These are phyloP conservation scores for Theileria orientalis DNA, from an alignment of 169 alveolate genomes.

Conservation along the genomic window DNA sequence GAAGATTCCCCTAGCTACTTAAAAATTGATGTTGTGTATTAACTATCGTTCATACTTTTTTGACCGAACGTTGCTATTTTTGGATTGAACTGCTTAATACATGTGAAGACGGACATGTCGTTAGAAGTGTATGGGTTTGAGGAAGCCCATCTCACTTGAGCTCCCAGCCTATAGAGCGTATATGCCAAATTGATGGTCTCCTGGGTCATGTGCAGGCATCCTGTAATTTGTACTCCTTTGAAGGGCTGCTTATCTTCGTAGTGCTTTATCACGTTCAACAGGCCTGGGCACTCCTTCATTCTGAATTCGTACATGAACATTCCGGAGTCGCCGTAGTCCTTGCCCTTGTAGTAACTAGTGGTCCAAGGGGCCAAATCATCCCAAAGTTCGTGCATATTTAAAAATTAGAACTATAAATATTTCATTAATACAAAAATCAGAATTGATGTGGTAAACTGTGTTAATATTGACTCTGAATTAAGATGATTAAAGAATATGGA, in stretches of 20 bases:
- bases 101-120: no score
- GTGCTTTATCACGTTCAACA: conserved; percentile 89
- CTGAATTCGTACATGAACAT: conserved; percentile 17
- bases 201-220: conserved; percentile 97
- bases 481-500: no score
- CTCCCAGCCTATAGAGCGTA: conserved; percentile 90
- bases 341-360: conserved; percentile 53
- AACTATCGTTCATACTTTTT: no score
- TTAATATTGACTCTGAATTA: no score
- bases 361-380: conserved; percentile 45
- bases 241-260: conserved; percentile 87
- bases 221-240: conserved; percentile 92
- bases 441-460: no score
- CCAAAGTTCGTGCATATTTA: conserved; percentile 60
- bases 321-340: conserved; percentile 36
- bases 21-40: no score
- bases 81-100: no score
- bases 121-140: conserved; percentile 97
- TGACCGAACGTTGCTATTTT: no score
- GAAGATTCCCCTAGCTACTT: no score
- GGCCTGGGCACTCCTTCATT: conserved; percentile 93
- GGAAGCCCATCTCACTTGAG: conserved; percentile 96
- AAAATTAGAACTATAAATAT: no score
- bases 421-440: no score
- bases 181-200: conserved; percentile 87